Evolutionary conservation across 805 yeast species (phyloP), one percentile per base, ranked within the genome.

Genomic region (Candida pseudofarinosa): DNA sequence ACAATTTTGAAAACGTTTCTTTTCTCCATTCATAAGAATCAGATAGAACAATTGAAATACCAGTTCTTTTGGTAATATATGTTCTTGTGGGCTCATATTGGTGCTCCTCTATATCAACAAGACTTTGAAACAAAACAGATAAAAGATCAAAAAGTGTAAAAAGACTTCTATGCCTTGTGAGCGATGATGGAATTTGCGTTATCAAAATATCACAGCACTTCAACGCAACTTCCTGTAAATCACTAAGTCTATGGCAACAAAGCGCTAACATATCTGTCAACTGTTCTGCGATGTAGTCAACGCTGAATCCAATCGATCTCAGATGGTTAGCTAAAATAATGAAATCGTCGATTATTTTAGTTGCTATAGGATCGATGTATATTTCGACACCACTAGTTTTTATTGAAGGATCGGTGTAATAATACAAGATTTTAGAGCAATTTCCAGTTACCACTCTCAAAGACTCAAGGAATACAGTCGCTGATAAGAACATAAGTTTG

Each of bases 401-500:
- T 14, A 57, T 50, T 0, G 95, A 83, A 2, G 96, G 93, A 56
- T 93, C 98, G 1, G 93, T 85, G 52, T 85, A 83, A 63, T 93
- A 93, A 33, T 75, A 73, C 41, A 91, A 73, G 30, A 81, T 69
- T n/a, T 81, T 80, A 0, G 95, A 81, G 50, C 96, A 85, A 49
- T 84, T 83, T 12, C 97, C 98, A 6, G 84, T 72, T 40, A 76
- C 79, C 16, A 86, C 86, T 45, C 99, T 74, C 40, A 88, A 69
- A 15, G 80, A 71, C 67, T 93, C 99, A 31, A 91, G 72, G 43
- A 89, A 74, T 3, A 84, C 70, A 0, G 95, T 74, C 0, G 98
- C 85, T 0, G 96, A 82, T 51, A 93, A 66, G 59, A 93, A 93
- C 86, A 91, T 86, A 49, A 87, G 70, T 53, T 87, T 87, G 3